Evolutionary conservation across 139 green algal species (phyloP), one percentile per base, ranked within the genome.

Genomic region (Desmodesmus armatus): DNA sequence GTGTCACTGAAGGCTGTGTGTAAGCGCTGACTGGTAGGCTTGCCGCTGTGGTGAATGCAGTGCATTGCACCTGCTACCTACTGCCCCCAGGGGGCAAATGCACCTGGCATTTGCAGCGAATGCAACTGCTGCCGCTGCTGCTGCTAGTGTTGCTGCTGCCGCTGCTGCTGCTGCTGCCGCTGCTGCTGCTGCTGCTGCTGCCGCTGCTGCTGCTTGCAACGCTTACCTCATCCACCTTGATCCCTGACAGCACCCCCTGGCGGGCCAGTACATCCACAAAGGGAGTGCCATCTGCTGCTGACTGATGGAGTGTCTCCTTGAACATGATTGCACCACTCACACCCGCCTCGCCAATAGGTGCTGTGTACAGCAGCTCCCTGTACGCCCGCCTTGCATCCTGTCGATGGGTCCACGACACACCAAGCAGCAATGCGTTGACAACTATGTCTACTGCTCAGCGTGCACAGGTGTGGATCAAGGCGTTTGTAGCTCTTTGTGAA

Each of bases 271-370:
- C 92, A 0, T 97, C 83, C 23, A 96, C 91, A 86, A 98, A 98
- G 5, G 88, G 78, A 29, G 84, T 91, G 40, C 94, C 94, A 47
- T 93, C 90, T 6, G 80, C 40, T 11, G 86, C 85, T 5, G 33
- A 71, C 87, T 99, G 95, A 21, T 82, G 89, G 29, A 99, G 88
- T 13, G 97, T 97, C 88, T 99, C 97, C 87, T 98, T 95, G 92
- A 96, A 99, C 84, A 99, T 74, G 85, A 98, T 98, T 2, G 90
- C 94, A 29, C 95, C 96, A 39, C 53, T 80, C 47, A 87, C 83
- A 51, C 78, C 78, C 13, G 66, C 66, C 31, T 78, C 49, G 70
- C 80, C 80, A 37, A 86, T 78, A 5, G 67, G 67, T 4, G 80
- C 66, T 0, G 91, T 94, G 80, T 96, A 95, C 62, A 94, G 94